phyloP scores from a whole-genome alignment of 768 basidiomycete species.

The Mycena amicta region DNA sequence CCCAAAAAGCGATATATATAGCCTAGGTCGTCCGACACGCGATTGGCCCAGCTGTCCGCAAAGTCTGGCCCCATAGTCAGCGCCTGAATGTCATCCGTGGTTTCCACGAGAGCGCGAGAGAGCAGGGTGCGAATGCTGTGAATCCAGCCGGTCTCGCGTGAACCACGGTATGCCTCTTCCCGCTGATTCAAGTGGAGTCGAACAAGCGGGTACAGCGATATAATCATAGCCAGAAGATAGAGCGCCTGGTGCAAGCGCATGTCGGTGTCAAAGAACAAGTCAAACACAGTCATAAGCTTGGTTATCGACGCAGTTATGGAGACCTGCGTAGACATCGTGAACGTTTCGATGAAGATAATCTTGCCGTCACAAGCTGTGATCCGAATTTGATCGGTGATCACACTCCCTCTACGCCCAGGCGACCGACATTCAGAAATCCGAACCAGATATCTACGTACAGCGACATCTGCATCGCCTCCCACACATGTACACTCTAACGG shows the following conservation, averaged over 20 bases:
- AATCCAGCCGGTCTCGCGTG: background rate
- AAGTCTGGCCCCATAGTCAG: background rate
- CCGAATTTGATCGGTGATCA: too few relatives aligned
- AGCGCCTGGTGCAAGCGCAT: conserved; percentile 4
- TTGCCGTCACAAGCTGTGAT: too few relatives aligned
- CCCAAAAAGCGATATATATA: background rate
- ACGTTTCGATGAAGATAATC: too few relatives aligned
- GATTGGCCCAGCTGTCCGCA: background rate
- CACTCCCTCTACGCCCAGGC: too few relatives aligned
- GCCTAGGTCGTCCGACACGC: background rate
- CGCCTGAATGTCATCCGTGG: background rate
- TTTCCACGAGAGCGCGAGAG: background rate
- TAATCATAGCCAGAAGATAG: conserved; percentile 7
- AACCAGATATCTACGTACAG: too few relatives aligned
- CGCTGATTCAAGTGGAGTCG: conserved; percentile 12
- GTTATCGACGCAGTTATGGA: background rate
- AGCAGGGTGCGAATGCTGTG: background rate
- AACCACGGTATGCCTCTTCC: background rate
- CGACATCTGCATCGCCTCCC: too few relatives aligned
- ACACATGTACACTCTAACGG: too few relatives aligned
- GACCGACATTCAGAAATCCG: too few relatives aligned
- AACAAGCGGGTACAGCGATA: conserved; percentile 10
- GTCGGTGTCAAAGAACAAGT: conserved; percentile 6
- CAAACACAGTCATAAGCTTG: background rate
- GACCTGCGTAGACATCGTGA: background rate